Evolutionary conservation across 2,329 filamentous ascomycete genomes (phyloP).

Genomic region (Aschersonia sp.): DNA sequence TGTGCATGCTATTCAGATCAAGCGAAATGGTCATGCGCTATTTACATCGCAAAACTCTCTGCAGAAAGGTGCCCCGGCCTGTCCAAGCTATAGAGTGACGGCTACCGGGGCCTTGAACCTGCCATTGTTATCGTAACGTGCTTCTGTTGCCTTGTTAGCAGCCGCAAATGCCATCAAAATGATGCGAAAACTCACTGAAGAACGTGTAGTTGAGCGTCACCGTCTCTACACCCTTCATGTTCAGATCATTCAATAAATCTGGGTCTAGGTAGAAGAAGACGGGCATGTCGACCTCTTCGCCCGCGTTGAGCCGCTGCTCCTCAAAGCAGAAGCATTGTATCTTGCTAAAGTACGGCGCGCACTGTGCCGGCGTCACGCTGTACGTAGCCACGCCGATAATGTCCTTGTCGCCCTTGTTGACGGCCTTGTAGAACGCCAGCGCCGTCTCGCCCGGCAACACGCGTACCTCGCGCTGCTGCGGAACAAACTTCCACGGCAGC

Average conservation of each 20-base stretch:
- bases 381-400: slow-evolving; percentile 98
- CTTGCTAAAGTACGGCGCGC: slow-evolving; percentile 96
- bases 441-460: slow-evolving; percentile 94
- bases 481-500: slow-evolving; percentile 91
- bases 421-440: slow-evolving; percentile 93
- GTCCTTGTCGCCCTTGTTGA: slow-evolving; percentile 76
- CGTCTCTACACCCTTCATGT: slow-evolving; percentile 87
- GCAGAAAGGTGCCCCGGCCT: no score
- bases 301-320: slow-evolving; percentile 83
- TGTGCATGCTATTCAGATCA: no score
- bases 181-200: slow-evolving; percentile 57
- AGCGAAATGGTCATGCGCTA: no score
- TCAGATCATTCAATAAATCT: slow-evolving; percentile 80
- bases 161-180: not conserved
- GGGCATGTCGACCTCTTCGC: slow-evolving; percentile 97
- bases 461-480: slow-evolving; percentile 91
- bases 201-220: slow-evolving; percentile 96
- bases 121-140: slow-evolving; percentile 31
- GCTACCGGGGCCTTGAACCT: slow-evolving; percentile 23
- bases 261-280: slow-evolving; percentile 99
- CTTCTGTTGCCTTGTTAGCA: slow-evolving; percentile 16
- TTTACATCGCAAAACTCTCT: no score
- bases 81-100: slow-evolving; percentile 2
- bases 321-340: slow-evolving; percentile 99
- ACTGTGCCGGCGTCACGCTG: slow-evolving; percentile 88